Conservation (phyloP, 1,139 yeast genomes). For the Yamadazyma buinensis region DNA sequence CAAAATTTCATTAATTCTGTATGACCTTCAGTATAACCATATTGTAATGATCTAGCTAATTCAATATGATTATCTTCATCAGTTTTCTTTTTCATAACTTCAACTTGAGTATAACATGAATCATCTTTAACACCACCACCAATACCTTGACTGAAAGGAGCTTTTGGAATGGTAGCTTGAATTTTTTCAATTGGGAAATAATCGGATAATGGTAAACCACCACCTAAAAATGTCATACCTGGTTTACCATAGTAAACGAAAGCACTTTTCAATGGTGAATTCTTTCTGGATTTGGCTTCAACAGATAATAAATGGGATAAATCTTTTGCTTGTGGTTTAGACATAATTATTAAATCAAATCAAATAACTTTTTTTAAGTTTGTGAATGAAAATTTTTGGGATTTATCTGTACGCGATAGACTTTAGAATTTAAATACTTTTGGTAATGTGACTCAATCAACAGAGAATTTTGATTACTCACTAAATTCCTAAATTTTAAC, state of each 20-base stretch:
- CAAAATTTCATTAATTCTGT: conserved; percentile 64
- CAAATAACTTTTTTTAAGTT: too few species aligned
- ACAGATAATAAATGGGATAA: conserved; percentile 69
- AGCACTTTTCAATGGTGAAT: conserved; percentile 81
- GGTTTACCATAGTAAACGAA: conserved; percentile 75
- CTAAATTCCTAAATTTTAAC: too few species aligned
- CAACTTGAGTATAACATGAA: conserved; percentile 45
- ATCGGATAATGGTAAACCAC: conserved; percentile 88
- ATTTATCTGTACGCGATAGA: too few species aligned
- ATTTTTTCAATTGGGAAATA: conserved; percentile 88
- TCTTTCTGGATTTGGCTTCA: conserved; percentile 73
- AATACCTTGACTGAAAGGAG: conserved; percentile 70
- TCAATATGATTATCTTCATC: conserved; percentile 58
- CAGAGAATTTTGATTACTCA: too few species aligned
- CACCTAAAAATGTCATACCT: conserved; percentile 83
- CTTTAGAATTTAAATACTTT: too few species aligned
- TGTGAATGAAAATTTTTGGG: too few species aligned
- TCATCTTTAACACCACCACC: conserved; percentile 55
- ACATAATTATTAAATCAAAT: too few species aligned
- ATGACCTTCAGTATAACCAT: conserved; percentile 82
- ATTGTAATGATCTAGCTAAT: conserved; percentile 82
- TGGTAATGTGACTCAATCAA: too few species aligned
- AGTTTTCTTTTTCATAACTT: conserved; percentile 27
- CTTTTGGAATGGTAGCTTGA: conserved; percentile 61
- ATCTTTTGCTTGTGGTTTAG: conserved; percentile 42